A percentile compares a stretch with the other conserved stretches of the same genome.
phyloP scores from a whole-genome alignment of 164 flowering plant species.

The Berberis thunbergii region DNA sequence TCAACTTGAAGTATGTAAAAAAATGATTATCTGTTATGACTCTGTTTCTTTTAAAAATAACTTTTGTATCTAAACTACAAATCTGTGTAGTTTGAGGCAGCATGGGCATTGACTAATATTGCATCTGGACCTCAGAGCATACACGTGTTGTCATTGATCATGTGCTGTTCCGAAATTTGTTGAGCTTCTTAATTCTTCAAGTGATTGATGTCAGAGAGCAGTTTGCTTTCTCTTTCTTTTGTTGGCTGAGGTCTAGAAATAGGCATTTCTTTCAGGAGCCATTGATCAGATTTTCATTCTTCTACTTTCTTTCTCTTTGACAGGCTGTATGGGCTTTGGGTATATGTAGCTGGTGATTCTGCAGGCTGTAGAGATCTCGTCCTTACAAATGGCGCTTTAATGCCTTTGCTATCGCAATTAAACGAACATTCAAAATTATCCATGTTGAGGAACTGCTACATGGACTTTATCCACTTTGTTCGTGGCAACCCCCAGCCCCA shows the following conservation, averaged over 20 bases:
- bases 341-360: constrained; percentile 88
- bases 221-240: constrained; percentile 8
- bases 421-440: constrained; percentile 64
- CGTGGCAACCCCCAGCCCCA: constrained; percentile 72
- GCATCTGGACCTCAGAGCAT: constrained; percentile 88
- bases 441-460: constrained; percentile 88
- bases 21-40: background rate
- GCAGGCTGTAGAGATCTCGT: constrained; percentile 78
- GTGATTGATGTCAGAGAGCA: constrained; percentile 54
- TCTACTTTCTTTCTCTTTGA: constrained; percentile 1
- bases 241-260: no score
- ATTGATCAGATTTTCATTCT: background rate
- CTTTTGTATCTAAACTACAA: background rate
- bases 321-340: constrained; percentile 98
- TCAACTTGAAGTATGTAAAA: constrained; percentile 52
- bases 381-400: constrained; percentile 56
- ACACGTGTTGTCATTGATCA: constrained; percentile 75
- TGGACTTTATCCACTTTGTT: constrained; percentile 83
- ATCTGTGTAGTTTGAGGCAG: constrained; percentile 74
- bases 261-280: no score
- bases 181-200: constrained; percentile 40
- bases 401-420: constrained; percentile 66
- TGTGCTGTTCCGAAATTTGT: constrained; percentile 81
- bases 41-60: background rate
- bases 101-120: constrained; percentile 93